phyloP scores from a whole-genome alignment of 768 basidiomycete genomes.

The Termitomyces heimii region DNA sequence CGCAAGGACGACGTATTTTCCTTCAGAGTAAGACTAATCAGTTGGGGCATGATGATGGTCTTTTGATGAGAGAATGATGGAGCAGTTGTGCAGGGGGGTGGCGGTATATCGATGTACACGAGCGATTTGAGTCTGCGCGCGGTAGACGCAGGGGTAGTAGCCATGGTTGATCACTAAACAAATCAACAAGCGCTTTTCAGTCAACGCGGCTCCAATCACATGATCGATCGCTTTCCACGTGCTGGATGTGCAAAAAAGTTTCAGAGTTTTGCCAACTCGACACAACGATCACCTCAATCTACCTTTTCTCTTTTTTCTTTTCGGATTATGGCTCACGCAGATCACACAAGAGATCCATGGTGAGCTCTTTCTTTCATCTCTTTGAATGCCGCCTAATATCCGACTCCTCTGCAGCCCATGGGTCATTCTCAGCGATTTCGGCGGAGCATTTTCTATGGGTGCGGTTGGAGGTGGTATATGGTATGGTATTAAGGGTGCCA shows the following conservation, averaged over 20 bases:
- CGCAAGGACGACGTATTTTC: slow-evolving; percentile 35
- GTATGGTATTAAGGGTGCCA: slow-evolving; percentile 97
- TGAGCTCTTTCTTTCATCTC: slow-evolving; percentile 22
- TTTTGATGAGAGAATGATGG: neutral
- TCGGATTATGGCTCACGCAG: slow-evolving; percentile 74
- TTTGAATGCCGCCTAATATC: neutral
- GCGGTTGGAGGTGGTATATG: slow-evolving; percentile 97
- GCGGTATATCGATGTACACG: slow-evolving; percentile 58
- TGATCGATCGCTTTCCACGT: slow-evolving; percentile 22
- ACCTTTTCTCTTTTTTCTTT: slow-evolving; percentile 10
- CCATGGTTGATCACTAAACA: slow-evolving; percentile 22
- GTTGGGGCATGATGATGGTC: neutral
- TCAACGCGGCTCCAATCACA: slow-evolving; percentile 28
- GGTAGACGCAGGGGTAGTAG: slow-evolving; percentile 17
- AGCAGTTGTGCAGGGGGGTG: slow-evolving; percentile 33
- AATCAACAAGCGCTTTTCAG: neutral
- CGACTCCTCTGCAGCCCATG: slow-evolving; percentile 62
- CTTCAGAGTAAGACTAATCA: slow-evolving; percentile 29
- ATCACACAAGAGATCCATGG: slow-evolving; percentile 95
- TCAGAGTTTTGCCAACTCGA: slow-evolving; percentile 17
- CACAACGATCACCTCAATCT: slow-evolving; percentile 1
- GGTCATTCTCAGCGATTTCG: slow-evolving; percentile 98
- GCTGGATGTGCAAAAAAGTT: slow-evolving; percentile 25
- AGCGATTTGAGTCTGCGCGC: slow-evolving; percentile 29
- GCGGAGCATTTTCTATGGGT: slow-evolving; percentile 97